Conservation (phyloP, 2,329 filamentous ascomycete species). For the Fusarium equiseti region DNA sequence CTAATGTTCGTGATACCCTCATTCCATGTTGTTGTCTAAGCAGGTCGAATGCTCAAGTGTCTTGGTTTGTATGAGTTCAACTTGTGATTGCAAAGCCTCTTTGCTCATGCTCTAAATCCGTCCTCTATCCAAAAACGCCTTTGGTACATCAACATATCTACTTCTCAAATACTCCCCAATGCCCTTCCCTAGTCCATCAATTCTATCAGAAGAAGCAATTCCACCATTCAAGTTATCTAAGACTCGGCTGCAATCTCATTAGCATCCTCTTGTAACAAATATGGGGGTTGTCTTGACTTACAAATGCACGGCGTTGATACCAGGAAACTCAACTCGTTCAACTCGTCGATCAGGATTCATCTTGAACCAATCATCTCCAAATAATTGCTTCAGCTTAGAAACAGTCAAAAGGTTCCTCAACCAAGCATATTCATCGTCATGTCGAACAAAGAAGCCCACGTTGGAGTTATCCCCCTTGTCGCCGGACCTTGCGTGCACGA, state of each 20-base stretch:
- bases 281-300: slow-evolving; percentile 1
- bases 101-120: slow-evolving; percentile 36
- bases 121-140: slow-evolving; percentile 57
- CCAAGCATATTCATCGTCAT: slow-evolving; percentile 60
- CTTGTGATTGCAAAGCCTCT: background rate
- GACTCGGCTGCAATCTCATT: slow-evolving; percentile 44
- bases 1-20: background rate
- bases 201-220: slow-evolving; percentile 56
- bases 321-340: slow-evolving; percentile 61
- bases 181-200: slow-evolving; percentile 62
- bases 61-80: background rate
- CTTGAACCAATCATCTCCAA: slow-evolving; percentile 54
- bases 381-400: slow-evolving; percentile 53
- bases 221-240: slow-evolving; percentile 61
- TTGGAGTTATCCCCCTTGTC: slow-evolving; percentile 61
- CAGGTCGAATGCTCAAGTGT: background rate
- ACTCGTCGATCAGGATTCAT: slow-evolving; percentile 50
- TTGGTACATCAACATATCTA: slow-evolving; percentile 59
- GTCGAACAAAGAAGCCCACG: slow-evolving; percentile 60
- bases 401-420: slow-evolving; percentile 57
- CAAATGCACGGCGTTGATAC: slow-evolving; percentile 49
- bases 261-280: background rate
- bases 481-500: slow-evolving; percentile 51
- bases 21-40: background rate
- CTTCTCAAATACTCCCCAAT: slow-evolving; percentile 59